These are phyloP conservation scores for Cyclotella cryptica DNA, from an alignment of 108 stramenopile species.

Conservation along the genomic window DNA sequence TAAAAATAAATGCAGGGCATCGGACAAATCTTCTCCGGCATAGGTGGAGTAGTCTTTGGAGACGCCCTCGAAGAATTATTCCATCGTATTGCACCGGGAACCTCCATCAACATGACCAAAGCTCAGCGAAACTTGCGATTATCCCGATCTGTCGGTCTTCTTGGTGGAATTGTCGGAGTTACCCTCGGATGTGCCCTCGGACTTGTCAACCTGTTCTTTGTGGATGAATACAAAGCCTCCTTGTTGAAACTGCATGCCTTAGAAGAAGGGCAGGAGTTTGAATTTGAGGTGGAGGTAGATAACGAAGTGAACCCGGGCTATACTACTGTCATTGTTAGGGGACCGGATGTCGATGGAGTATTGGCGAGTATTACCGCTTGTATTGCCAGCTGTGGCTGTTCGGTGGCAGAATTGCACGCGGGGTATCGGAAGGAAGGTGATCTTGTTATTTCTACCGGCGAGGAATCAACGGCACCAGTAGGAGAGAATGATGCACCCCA, in stretches of 20 bases:
- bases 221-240: conserved; percentile 57
- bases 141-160: conserved; percentile 29
- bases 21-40: conserved; percentile 47
- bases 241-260: conserved; percentile 69
- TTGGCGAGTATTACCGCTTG: conserved; percentile 70
- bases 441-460: not conserved
- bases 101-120: conserved; percentile 49
- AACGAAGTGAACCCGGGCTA: conserved; percentile 58
- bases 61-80: conserved; percentile 51
- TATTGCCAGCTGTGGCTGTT: conserved; percentile 59
- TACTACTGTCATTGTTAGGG: conserved; percentile 63
- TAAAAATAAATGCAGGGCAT: conserved; percentile 47
- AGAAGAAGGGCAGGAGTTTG: conserved; percentile 67
- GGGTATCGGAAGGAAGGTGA: conserved; percentile 20
- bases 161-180: conserved; percentile 65
- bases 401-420: conserved; percentile 70
- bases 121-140: conserved; percentile 45
- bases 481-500: not conserved
- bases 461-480: not conserved
- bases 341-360: conserved; percentile 78
- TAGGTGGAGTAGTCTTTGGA: conserved; percentile 50
- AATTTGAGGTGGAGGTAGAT: conserved; percentile 68
- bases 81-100: conserved; percentile 34
- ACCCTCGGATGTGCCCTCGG: conserved; percentile 71
- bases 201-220: conserved; percentile 68